Percentiles rank a stretch among this genome's conserved stretches.
These are phyloP conservation scores for Ophiostoma quercus DNA, from an alignment of 2,329 filamentous ascomycete species.

Conservation along the genomic window DNA sequence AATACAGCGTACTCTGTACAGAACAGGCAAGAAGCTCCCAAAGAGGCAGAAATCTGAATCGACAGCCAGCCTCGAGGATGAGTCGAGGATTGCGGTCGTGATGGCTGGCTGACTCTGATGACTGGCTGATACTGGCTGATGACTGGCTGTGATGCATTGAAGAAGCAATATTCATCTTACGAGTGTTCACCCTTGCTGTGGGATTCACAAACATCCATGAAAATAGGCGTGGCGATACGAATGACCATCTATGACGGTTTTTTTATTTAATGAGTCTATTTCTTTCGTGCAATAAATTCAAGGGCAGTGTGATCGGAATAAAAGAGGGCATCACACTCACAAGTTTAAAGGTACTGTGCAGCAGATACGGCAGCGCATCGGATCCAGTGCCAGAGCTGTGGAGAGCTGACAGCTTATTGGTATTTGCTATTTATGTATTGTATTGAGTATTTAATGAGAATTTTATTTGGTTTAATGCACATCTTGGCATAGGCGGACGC, in stretches of 20 bases:
- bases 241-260: too few species aligned
- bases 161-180: too few species aligned
- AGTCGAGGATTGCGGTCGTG: not conserved
- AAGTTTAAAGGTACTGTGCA: not conserved
- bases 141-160: not conserved
- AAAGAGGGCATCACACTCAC: not conserved
- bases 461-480: too few species aligned
- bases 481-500: not conserved
- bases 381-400: conserved; percentile 4
- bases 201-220: too few species aligned
- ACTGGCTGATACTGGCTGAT: not conserved
- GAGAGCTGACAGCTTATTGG: conserved; percentile 4
- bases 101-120: not conserved
- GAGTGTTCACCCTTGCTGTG: too few species aligned
- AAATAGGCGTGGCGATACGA: not conserved
- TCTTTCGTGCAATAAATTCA: too few species aligned
- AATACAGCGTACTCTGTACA: not conserved
- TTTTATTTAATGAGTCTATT: too few species aligned
- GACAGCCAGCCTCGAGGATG: not conserved
- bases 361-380: not conserved
- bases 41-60: not conserved
- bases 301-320: not conserved
- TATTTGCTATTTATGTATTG: not conserved
- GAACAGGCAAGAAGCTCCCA: not conserved
- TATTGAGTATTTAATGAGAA: too few species aligned